Evolutionary conservation across 768 basidiomycete species (phyloP).

Genomic region (Krasilnikovozyma curviuscula): DNA sequence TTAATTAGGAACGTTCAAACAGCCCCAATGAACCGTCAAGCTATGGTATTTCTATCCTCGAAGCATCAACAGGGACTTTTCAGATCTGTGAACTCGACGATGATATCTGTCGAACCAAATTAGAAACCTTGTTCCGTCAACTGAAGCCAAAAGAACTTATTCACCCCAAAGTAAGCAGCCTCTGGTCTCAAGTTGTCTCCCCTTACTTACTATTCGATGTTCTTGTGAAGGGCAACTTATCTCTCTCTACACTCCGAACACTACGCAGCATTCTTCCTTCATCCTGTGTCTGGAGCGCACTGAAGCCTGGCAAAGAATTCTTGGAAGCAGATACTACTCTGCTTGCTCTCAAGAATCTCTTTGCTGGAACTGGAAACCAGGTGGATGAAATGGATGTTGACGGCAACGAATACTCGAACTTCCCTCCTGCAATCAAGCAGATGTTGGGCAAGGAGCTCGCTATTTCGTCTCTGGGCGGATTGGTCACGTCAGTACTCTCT

Average conservation of each 20-base stretch:
- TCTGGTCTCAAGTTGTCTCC: neutral
- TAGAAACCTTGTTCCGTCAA: conserved; percentile 86
- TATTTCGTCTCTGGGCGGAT: conserved; percentile 68
- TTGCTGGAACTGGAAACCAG: conserved; percentile 9
- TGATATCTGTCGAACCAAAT: conserved; percentile 72
- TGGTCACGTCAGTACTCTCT: conserved; percentile 51
- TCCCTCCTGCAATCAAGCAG: conserved; percentile 55
- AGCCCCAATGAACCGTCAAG: conserved; percentile 23
- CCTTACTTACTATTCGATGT: neutral
- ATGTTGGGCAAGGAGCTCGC: conserved; percentile 47
- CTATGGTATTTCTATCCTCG: conserved; percentile 79
- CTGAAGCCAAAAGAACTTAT: conserved; percentile 78
- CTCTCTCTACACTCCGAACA: conserved; percentile 59
- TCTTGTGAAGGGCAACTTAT: conserved; percentile 52
- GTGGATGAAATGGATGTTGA: conserved; percentile 23
- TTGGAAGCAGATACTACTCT: conserved; percentile 30
- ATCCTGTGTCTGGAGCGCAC: conserved; percentile 69
- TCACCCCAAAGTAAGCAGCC: conserved; percentile 51
- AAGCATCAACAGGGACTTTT: conserved; percentile 91
- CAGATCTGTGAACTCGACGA: conserved; percentile 75
- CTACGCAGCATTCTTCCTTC: conserved; percentile 62
- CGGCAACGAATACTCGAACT: no score
- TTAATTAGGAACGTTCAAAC: neutral
- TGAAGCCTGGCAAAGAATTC: conserved; percentile 59
- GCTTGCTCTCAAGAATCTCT: conserved; percentile 17